These are phyloP conservation scores for Penicillium sp. DNA, from an alignment of 2,329 filamentous ascomycete genomes.

Conservation along the genomic window DNA sequence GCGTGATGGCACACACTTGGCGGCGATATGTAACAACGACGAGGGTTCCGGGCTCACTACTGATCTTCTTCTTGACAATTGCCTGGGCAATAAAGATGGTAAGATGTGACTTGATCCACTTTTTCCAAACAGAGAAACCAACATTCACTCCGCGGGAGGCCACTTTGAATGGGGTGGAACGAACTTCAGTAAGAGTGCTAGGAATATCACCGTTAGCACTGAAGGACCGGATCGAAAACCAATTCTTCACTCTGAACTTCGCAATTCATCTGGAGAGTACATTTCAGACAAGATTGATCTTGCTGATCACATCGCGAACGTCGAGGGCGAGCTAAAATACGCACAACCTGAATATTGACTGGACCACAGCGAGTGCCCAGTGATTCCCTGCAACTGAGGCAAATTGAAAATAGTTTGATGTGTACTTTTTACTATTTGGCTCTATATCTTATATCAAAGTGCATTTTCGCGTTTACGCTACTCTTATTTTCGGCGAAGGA, in stretches of 20 bases:
- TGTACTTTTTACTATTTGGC: not conserved
- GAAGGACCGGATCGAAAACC: conserved; percentile 20
- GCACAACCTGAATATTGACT: conserved; percentile 38
- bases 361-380: not conserved
- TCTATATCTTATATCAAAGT: not conserved
- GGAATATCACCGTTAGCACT: conserved; percentile 14
- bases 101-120: not conserved
- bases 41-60: conserved; percentile 21
- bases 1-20: conserved; percentile 11
- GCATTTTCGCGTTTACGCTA: not conserved
- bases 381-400: no score
- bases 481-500: not conserved
- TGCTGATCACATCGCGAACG: conserved; percentile 19
- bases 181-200: conserved; percentile 18
- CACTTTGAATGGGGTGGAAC: conserved; percentile 22
- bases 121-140: not conserved
- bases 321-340: conserved; percentile 20
- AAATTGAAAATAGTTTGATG: not conserved
- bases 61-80: conserved; percentile 20
- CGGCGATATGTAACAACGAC: conserved; percentile 27
- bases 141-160: conserved; percentile 7
- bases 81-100: conserved; percentile 25
- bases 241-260: conserved; percentile 22
- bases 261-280: conserved; percentile 14
- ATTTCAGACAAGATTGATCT: conserved; percentile 11